Evolutionary conservation across 208 protist species (phyloP), one percentile per base, ranked within the genome.

Genomic region (Entamoeba moshkovskii): DNA sequence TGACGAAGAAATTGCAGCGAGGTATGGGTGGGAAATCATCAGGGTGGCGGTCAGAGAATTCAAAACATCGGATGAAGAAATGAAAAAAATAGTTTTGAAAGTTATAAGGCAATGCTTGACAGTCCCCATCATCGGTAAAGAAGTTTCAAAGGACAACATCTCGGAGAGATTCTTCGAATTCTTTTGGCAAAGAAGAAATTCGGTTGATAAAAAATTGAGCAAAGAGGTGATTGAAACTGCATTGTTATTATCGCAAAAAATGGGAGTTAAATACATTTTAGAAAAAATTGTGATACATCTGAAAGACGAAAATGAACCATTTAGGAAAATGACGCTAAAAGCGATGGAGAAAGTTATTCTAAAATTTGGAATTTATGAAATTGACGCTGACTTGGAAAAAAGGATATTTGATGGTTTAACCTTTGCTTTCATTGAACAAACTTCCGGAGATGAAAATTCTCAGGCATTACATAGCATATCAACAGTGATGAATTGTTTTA

Each of bases 71-170:
- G 98, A 99, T 95, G 98, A 99, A 93, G 98, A 99, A 96, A 99
- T 99, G 97, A 99, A 99, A 94, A 98, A 98, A 95, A 99, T 99
- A 94, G 97, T 99, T 73, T 96, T 99, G 33, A 95, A 94, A 94
- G 93, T 99, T 0, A 97, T 99, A 38, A 98, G 99, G 92, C 98
- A 99, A 95, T 99, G 98, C 96, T 97, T 99, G 11, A 94, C 95
- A 5, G 99, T 98, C 0, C 98, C 99, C 8, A 99, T 98, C 93
- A 98, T 99, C 11, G 97, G 97, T 42, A 94, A 97, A 38, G 95
- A 96, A 45, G 98, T 98, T 94, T 97, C 99, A 92, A 95, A 96
- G n/a, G 94, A 73, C 4, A 73, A 73, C 22, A 33, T 73, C 4
- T 2, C 59, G 18, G 59, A 73, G 4, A 95, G 97, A 52, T 98